Base-by-base conservation (phyloP, 106 monocot species). In the Amphibolis antarctica region DNA sequence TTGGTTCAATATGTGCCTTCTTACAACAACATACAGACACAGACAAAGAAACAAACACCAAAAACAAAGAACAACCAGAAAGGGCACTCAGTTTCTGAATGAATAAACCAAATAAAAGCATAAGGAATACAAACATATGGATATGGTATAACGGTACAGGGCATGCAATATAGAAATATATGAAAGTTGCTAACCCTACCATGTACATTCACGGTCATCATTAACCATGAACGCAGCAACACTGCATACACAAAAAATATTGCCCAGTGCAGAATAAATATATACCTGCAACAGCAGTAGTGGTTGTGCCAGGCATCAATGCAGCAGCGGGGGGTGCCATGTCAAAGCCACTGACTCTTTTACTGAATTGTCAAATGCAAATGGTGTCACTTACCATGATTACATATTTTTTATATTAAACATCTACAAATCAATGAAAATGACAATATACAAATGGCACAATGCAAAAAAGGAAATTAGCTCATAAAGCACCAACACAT, bases 41-140 rank as follows among this genome's bases (percentile, higher is more conserved):
- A 80, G 75, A 83, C 75, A 93, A 81, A 93, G 79, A 86, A 86
- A 89, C 77, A 93, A 85, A 69, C 82, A 85, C 71, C 76, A 83
- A 88, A 78, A 75, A 81, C 76, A 87, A 90, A 68, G 72, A 81
- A 93, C 77, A 93, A 83, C 59, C 81, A 89, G 75, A 79, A 84
- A 45, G 59, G 12, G 42, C 63, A 60, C 77, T 84, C 89, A 94
- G 86, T 89, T 81, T 79, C 79, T 22, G 80, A 78, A 76, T 56
- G 23, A 69, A 77, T 49, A 69, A 51, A 73, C 62, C 64, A 71
- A 59, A 78, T 26, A 76, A 71, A 78, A 59, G 72, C 61, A 76
- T 42, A 77, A 66, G 71, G 53, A 66, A 70, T 60, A 36, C 59
- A 46, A 58, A 15, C 26, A 69, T 28, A 28, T 28, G 20, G 23